These are phyloP conservation scores for Fusarium caatingaense DNA, from an alignment of 2,329 filamentous ascomycete species.

Conservation along the genomic window DNA sequence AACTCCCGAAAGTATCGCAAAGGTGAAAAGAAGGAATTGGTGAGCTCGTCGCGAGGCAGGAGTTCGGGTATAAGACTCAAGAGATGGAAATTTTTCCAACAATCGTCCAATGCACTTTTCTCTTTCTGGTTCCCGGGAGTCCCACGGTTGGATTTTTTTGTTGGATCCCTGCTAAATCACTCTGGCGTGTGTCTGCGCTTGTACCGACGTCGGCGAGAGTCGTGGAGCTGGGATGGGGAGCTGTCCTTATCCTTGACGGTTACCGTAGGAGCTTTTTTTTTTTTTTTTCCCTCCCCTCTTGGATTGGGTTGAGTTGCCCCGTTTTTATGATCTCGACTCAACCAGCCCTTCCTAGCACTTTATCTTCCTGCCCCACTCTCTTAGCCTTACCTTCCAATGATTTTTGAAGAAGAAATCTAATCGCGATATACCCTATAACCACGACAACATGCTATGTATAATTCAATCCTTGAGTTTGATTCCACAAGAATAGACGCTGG, in stretches of 20 bases:
- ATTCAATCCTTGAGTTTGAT: not conserved
- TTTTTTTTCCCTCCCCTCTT: conserved; percentile 13
- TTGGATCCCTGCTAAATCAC: conserved; percentile 34
- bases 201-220: conserved; percentile 45
- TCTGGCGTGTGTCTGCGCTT: conserved; percentile 24
- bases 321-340: conserved; percentile 3
- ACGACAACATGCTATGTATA: not conserved
- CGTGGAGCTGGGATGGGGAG: conserved; percentile 20
- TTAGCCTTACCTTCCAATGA: conserved; percentile 4
- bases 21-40: conserved; percentile 13
- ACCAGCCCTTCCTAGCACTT: not conserved
- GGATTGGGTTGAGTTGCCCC: not conserved
- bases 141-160: conserved; percentile 28
- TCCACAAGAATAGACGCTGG: not conserved
- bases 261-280: conserved; percentile 12
- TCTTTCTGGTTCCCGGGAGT: conserved; percentile 29
- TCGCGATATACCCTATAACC: not conserved
- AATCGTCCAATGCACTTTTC: conserved; percentile 31
- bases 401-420: not conserved
- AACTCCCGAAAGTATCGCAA: conserved; percentile 16
- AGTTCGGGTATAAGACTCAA: conserved; percentile 22
- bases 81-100: conserved; percentile 45
- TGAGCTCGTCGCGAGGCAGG: conserved; percentile 29
- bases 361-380: not conserved
- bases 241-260: conserved; percentile 6